Conservation (phyloP, 805 yeast species). For the Crinitomyces ghanaensis region DNA sequence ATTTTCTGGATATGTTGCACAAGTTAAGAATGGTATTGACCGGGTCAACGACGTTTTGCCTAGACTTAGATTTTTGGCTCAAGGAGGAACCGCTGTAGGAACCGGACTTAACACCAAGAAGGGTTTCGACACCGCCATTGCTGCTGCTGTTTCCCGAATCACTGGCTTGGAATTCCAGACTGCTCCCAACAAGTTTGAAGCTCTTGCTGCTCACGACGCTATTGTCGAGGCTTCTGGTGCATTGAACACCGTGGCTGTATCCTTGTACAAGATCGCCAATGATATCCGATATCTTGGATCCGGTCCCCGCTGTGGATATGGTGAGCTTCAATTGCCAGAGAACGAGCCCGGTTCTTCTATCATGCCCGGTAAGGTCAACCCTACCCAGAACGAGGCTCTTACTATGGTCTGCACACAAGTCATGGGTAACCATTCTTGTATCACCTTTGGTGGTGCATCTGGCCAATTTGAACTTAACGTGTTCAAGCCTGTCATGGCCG, state of each 20-base stretch:
- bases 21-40: slow-evolving; percentile 78
- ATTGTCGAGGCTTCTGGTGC: slow-evolving; percentile 97
- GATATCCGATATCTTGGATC: slow-evolving; percentile 97
- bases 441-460: slow-evolving; percentile 95
- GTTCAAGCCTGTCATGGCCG: slow-evolving; percentile 91
- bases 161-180: slow-evolving; percentile 85
- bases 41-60: slow-evolving; percentile 73
- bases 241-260: slow-evolving; percentile 85
- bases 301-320: slow-evolving; percentile 99
- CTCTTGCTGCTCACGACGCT: slow-evolving; percentile 98
- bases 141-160: slow-evolving; percentile 70
- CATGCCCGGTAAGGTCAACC: slow-evolving; percentile 99
- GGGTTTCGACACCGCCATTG: slow-evolving; percentile 83
- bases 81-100: slow-evolving; percentile 99
- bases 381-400: slow-evolving; percentile 97
- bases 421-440: slow-evolving; percentile 90
- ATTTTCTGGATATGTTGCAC: slow-evolving; percentile 93
- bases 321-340: slow-evolving; percentile 90
- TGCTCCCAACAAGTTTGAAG: slow-evolving; percentile 98
- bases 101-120: slow-evolving; percentile 92
- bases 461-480: slow-evolving; percentile 98
- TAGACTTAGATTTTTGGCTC: slow-evolving; percentile 74
- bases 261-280: slow-evolving; percentile 92
- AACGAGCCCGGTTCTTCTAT: slow-evolving; percentile 99
- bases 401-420: slow-evolving; percentile 98